phyloP scores from a whole-genome alignment of 2,329 filamentous ascomycete species.

The Colletotrichum cereale region DNA sequence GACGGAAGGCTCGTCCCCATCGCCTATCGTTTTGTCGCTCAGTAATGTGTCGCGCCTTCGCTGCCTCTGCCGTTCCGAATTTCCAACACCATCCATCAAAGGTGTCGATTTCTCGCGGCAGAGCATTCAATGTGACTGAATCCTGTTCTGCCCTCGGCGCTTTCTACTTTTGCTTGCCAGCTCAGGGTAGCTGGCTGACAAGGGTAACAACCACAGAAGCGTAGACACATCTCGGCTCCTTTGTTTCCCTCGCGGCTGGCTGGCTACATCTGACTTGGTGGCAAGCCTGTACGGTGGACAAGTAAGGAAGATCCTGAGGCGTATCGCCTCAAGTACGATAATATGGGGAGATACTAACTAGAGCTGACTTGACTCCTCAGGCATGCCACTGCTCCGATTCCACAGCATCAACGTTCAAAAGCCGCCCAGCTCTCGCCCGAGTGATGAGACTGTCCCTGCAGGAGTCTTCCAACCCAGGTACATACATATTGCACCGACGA shows the following conservation, averaged over 20 bases:
- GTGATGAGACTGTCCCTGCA: too few species aligned
- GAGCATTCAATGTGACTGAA: background rate
- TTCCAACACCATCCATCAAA: background rate
- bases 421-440: too few species aligned
- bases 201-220: background rate
- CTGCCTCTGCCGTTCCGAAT: background rate
- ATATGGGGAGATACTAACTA: background rate
- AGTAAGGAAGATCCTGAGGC: background rate
- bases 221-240: too few species aligned
- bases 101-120: background rate
- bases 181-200: background rate
- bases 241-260: background rate
- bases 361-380: background rate
- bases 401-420: too few species aligned
- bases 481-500: too few species aligned
- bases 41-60: background rate
- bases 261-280: background rate
- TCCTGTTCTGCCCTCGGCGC: background rate
- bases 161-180: background rate
- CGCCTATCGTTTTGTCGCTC: too few species aligned
- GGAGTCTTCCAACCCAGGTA: too few species aligned
- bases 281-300: too few species aligned
- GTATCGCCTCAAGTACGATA: background rate
- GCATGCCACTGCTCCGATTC: too few species aligned
- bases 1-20: background rate